A percentile compares a stretch with the other conserved stretches of the same genome.
Evolutionary conservation across 306 rosid genomes (phyloP).

Genomic region (Luffa aegyptiaca): DNA sequence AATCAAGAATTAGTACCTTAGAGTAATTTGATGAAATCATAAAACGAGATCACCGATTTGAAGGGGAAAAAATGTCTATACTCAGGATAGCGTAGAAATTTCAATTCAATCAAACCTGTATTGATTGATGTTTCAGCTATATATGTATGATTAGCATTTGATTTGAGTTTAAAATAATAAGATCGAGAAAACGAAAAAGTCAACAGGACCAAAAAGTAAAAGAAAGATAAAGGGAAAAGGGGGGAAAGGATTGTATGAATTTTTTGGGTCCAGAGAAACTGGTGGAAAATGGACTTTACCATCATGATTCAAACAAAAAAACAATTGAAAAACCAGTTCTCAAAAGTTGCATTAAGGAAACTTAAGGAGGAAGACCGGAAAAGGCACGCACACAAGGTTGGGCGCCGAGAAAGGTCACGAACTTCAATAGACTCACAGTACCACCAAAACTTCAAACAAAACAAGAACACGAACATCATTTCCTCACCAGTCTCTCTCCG

Average conservation of each 20-base stretch:
- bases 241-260: neutral
- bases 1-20: neutral
- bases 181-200: neutral
- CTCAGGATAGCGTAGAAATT: neutral
- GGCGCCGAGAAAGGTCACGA: neutral
- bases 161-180: neutral
- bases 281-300: neutral
- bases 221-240: neutral
- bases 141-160: neutral
- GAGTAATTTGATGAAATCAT: neutral
- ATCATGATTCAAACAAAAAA: neutral
- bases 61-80: neutral
- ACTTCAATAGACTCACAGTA: neutral
- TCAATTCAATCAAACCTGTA: neutral
- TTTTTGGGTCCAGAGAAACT: slow-evolving; percentile 1
- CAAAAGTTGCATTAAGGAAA: neutral
- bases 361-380: neutral
- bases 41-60: neutral
- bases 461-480: neutral
- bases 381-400: neutral
- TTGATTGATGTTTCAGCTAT: neutral
- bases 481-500: neutral
- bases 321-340: slow-evolving; percentile 1
- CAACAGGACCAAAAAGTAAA: neutral
- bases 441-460: neutral